A percentile compares a stretch with the other conserved stretches of the same genome.
Conservation (phyloP, 176 grass and related monocot species). For the Oryza punctata region DNA sequence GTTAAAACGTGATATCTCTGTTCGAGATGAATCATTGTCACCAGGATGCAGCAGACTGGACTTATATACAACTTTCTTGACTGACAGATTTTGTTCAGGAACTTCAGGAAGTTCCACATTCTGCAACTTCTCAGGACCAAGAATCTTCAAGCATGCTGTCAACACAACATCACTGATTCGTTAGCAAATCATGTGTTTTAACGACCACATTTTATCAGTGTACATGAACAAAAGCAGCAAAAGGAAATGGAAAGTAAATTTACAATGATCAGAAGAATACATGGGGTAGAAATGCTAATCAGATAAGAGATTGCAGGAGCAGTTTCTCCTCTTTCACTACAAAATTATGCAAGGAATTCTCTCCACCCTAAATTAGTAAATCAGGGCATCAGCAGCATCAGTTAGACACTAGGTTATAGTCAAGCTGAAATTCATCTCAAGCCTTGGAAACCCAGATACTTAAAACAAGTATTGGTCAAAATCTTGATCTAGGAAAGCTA, state of each 20-base stretch:
- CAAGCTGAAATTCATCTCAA: not conserved
- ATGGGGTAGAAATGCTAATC: conserved; percentile 13
- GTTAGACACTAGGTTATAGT: not conserved
- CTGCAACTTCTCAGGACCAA: conserved; percentile 56
- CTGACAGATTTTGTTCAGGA: conserved; percentile 35
- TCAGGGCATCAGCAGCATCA: not conserved
- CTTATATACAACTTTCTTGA: conserved; percentile 67
- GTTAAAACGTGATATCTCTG: conserved; percentile 61
- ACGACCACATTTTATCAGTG: not conserved
- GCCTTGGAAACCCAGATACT: not conserved
- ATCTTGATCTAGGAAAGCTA: not conserved
- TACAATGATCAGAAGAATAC: not conserved
- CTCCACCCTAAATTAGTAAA: not conserved
- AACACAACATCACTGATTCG: conserved; percentile 38
- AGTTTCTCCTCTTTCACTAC: not conserved
- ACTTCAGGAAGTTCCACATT: conserved; percentile 61
- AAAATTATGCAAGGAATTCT: not conserved
- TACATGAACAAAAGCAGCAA: not conserved
- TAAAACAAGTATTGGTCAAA: not conserved
- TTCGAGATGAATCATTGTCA: conserved; percentile 32
- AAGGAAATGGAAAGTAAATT: not conserved
- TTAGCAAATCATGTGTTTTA: conserved; percentile 34
- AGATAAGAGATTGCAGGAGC: conserved; percentile 6
- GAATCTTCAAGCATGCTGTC: conserved; percentile 77
- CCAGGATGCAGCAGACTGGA: conserved; percentile 33